phyloP scores from a whole-genome alignment of 192 early-diverging fungal species.

The Podila epigama region DNA sequence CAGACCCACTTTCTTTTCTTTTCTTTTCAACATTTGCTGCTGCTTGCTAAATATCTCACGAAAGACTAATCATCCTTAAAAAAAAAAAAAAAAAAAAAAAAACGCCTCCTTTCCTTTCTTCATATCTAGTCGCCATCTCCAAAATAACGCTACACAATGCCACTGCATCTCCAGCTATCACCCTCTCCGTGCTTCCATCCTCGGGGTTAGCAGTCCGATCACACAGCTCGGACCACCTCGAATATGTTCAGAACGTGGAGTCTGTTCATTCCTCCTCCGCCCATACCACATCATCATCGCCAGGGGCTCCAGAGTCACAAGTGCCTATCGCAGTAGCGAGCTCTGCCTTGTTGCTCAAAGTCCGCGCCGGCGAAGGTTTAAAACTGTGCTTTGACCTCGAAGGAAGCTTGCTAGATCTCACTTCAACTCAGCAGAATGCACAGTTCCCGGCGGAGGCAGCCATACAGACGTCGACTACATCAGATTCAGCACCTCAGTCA shows the following conservation, averaged over 20 bases:
- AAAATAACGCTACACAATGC: conserved; percentile 38
- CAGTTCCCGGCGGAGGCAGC: background rate
- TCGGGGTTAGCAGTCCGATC: conserved; percentile 25
- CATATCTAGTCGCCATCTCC: conserved; percentile 22
- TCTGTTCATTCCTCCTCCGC: background rate
- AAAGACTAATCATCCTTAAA: too few species aligned
- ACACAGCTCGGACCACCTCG: conserved; percentile 19
- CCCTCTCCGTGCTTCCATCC: conserved; percentile 6
- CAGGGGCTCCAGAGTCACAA: background rate
- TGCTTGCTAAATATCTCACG: background rate
- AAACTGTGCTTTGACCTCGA: conserved; percentile 29
- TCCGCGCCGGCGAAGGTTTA: conserved; percentile 29
- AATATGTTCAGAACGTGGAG: conserved; percentile 13
- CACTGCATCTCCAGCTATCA: conserved; percentile 23
- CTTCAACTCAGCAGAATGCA: background rate
- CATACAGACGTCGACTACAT: background rate
- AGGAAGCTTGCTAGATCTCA: conserved; percentile 6
- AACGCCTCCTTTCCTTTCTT: too few species aligned
- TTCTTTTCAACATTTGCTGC: background rate
- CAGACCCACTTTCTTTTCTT: background rate
- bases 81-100: too few species aligned
- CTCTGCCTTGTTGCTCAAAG: conserved; percentile 24
- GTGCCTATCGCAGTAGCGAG: background rate
- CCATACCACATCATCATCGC: background rate
- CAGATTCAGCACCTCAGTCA: too few species aligned